Conservation (phyloP, 164 flowering plant species). For the Stephania japonica region DNA sequence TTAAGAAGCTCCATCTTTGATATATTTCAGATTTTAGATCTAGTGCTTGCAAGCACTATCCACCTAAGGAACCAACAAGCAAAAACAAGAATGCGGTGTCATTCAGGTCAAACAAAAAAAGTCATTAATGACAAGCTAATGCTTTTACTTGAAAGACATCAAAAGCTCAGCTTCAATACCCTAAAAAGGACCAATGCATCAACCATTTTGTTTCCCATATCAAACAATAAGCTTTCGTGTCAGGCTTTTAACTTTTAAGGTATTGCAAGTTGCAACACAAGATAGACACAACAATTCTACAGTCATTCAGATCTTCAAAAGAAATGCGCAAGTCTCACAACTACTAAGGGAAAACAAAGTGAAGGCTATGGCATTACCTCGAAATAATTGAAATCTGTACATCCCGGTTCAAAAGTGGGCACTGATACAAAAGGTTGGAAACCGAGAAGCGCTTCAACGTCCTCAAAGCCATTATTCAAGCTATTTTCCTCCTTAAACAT, state of each 20-base stretch:
- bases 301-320: too few species aligned
- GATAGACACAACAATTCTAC: too few species aligned
- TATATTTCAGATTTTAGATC: not conserved
- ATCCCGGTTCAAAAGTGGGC: slow-evolving; percentile 14
- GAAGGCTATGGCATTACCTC: slow-evolving; percentile 22
- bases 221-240: not conserved
- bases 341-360: not conserved
- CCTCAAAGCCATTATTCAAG: slow-evolving; percentile 21
- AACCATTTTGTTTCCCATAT: not conserved
- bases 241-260: not conserved
- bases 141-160: not conserved
- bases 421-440: slow-evolving; percentile 27
- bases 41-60: not conserved
- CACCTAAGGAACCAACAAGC: not conserved
- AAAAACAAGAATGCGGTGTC: not conserved
- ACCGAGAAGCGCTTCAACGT: slow-evolving; percentile 22
- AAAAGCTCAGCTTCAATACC: not conserved
- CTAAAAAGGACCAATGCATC: not conserved
- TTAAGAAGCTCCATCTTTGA: not conserved
- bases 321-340: too few species aligned
- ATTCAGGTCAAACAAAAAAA: not conserved
- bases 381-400: slow-evolving; percentile 16
- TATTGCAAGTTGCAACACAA: too few species aligned
- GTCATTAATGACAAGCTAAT: not conserved
- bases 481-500: slow-evolving; percentile 42